phyloP scores from a whole-genome alignment of 495 filamentous ascomycete genomes.

The Wilcoxina mikolae region DNA sequence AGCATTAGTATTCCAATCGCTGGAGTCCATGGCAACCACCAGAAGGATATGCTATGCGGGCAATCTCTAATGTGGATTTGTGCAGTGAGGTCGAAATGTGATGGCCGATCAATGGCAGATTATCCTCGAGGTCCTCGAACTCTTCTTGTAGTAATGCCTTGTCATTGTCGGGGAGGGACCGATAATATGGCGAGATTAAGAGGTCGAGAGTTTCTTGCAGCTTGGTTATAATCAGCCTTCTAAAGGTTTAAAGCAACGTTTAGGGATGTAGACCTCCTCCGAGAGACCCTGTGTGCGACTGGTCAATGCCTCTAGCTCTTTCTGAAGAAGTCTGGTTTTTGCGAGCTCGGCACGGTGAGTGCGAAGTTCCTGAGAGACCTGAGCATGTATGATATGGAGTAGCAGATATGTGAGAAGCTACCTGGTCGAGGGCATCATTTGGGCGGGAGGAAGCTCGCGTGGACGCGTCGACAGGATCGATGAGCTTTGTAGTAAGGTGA shows the following conservation, averaged over 20 bases:
- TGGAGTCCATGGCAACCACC: slow-evolving; percentile 1
- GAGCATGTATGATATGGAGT: background rate
- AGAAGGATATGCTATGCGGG: slow-evolving; percentile 19
- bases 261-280: slow-evolving; percentile 15
- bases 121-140: slow-evolving; percentile 21
- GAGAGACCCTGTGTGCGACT: slow-evolving; percentile 9
- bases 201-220: slow-evolving; percentile 26
- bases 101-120: slow-evolving; percentile 12
- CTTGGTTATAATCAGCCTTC: slow-evolving; percentile 6
- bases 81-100: slow-evolving; percentile 17
- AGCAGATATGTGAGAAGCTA: background rate
- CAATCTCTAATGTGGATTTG: slow-evolving; percentile 13
- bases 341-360: slow-evolving; percentile 27
- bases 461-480: slow-evolving; percentile 22
- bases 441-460: slow-evolving; percentile 14
- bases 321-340: slow-evolving; percentile 20
- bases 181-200: slow-evolving; percentile 9
- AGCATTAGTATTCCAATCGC: too few relatives aligned
- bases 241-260: too few relatives aligned
- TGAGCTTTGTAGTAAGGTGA: slow-evolving; percentile 19
- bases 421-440: slow-evolving; percentile 23
- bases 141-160: slow-evolving; percentile 15
- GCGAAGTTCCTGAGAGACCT: slow-evolving; percentile 18
- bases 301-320: slow-evolving; percentile 17
- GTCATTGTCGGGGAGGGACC: background rate